phyloP scores from a whole-genome alignment of 2,329 filamentous ascomycete species.

The Pseudopithomyces maydicus region DNA sequence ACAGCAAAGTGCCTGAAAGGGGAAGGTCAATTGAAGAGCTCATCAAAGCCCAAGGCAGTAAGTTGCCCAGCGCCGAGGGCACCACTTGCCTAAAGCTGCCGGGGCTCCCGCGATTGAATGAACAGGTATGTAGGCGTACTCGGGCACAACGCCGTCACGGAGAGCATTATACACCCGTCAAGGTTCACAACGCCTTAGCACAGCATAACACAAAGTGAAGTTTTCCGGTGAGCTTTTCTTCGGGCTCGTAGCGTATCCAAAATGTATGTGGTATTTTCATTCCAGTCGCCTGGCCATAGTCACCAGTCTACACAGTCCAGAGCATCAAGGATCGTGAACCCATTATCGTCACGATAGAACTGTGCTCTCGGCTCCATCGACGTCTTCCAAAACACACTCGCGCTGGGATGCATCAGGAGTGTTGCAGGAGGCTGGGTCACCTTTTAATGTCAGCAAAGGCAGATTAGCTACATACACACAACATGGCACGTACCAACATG shows the following conservation, averaged over 20 bases:
- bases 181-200: neutral
- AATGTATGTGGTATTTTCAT: neutral
- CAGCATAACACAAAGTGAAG: neutral
- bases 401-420: slow-evolving; percentile 14
- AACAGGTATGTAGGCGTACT: neutral
- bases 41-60: neutral
- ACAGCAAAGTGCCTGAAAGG: neutral
- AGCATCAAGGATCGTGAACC: slow-evolving; percentile 14
- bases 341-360: slow-evolving; percentile 8
- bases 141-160: neutral
- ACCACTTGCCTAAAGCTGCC: neutral
- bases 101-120: neutral
- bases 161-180: neutral
- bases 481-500: slow-evolving; percentile 9
- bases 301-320: slow-evolving; percentile 5
- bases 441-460: neutral
- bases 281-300: neutral
- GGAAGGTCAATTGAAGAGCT: neutral
- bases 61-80: neutral
- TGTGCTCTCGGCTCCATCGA: slow-evolving; percentile 10
- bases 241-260: neutral
- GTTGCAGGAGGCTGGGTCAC: slow-evolving; percentile 16
- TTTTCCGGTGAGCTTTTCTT: neutral
- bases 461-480: neutral
- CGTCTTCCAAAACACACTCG: slow-evolving; percentile 17